phyloP scores from a whole-genome alignment of 2,329 filamentous ascomycete species.

The Rhexocercosporidium sp. region DNA sequence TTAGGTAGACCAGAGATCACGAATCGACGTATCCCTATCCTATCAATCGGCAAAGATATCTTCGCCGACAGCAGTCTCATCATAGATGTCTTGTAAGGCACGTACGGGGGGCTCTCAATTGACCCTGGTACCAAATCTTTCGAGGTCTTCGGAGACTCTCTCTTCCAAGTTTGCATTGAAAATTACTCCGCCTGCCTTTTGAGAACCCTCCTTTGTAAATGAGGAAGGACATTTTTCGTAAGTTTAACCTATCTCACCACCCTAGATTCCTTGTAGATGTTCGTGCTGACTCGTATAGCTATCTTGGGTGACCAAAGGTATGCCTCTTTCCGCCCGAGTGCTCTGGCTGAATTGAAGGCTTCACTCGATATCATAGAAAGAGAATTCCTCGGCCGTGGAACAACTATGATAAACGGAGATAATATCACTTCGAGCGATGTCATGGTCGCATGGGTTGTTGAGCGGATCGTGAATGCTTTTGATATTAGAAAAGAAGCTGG shows the following conservation, averaged over 20 bases:
- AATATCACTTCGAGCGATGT: neutral
- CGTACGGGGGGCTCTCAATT: neutral
- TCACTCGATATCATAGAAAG: neutral
- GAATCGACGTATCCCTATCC: constrained; percentile 1
- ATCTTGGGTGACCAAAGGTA: neutral
- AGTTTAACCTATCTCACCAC: neutral
- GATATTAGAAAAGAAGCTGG: neutral
- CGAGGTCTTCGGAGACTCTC: constrained; percentile 9
- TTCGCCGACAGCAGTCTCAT: constrained; percentile 3
- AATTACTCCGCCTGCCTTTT: neutral
- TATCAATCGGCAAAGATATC: constrained; percentile 8
- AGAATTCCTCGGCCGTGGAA: neutral
- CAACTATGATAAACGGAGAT: neutral
- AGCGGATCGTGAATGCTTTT: neutral
- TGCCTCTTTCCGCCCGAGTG: neutral
- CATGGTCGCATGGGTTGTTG: neutral
- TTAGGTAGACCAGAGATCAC: neutral
- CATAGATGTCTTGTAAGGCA: neutral
- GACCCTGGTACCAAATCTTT: neutral
- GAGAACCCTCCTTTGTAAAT: constrained; percentile 6
- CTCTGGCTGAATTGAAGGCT: neutral
- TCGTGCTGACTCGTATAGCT: neutral
- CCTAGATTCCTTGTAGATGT: neutral
- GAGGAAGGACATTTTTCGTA: constrained; percentile 5
- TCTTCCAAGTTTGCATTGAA: neutral